Conservation (phyloP, 306 rosid genomes). For the Rubus idaeus region DNA sequence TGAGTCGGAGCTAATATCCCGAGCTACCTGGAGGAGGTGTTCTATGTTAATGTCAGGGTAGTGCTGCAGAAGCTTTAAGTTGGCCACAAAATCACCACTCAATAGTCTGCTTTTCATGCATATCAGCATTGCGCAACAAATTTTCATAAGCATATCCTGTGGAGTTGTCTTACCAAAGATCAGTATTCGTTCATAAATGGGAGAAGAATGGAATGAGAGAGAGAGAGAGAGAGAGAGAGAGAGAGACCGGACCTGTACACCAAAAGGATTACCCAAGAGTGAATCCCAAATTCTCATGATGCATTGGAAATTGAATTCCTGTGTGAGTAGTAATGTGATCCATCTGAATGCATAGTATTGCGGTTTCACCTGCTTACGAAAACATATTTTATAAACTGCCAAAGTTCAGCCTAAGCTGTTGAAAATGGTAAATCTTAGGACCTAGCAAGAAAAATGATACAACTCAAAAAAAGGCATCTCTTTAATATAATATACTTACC, state of each 20-base stretch:
- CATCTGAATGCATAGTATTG: constrained; percentile 82
- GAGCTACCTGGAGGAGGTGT: constrained; percentile 69
- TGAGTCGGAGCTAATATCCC: constrained; percentile 57
- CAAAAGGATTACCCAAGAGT: constrained; percentile 65
- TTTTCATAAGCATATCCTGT: constrained; percentile 82
- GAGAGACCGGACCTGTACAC: constrained; percentile 58
- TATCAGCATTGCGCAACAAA: constrained; percentile 81
- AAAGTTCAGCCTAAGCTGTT: constrained; percentile 18
- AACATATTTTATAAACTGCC: constrained; percentile 19
- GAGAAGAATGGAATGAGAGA: constrained; percentile 12
- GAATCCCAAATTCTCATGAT: constrained; percentile 88
- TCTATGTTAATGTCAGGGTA: constrained; percentile 66
- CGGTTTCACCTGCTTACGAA: constrained; percentile 55
- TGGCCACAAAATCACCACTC: constrained; percentile 71
- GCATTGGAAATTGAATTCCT: constrained; percentile 63
- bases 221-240: constrained; percentile 24
- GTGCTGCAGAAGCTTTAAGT: constrained; percentile 69
- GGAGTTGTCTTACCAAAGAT: not conserved
- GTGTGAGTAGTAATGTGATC: constrained; percentile 82
- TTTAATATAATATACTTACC: constrained; percentile 33
- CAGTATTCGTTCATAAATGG: not conserved
- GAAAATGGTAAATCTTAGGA: not conserved
- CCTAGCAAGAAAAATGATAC: not conserved
- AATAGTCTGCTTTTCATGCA: constrained; percentile 59
- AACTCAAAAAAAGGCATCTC: not conserved